Percentiles rank a stretch among this genome's conserved stretches.
Conservation (phyloP, 2,329 filamentous ascomycete genomes). For the Didymella segeticola region DNA sequence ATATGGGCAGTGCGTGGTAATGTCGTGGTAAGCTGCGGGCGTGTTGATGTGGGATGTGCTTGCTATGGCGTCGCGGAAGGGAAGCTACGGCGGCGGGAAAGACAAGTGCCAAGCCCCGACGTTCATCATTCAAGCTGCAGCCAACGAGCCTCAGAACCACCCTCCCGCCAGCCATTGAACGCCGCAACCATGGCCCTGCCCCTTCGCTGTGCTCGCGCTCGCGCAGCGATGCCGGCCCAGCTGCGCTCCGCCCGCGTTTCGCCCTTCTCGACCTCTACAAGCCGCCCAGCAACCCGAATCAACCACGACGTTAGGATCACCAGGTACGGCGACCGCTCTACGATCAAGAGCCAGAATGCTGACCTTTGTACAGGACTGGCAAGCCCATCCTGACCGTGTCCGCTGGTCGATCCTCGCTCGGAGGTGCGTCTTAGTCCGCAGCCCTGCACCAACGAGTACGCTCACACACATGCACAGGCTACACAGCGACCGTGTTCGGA, state of each 20-base stretch:
- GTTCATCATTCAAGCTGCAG: slow-evolving; percentile 29
- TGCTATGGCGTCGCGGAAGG: slow-evolving; percentile 22
- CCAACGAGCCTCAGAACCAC: slow-evolving; percentile 36
- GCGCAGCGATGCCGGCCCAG: slow-evolving; percentile 46
- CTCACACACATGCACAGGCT: slow-evolving; percentile 64
- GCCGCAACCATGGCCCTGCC: slow-evolving; percentile 48
- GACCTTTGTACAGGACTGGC: slow-evolving; percentile 68
- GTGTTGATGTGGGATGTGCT: slow-evolving; percentile 28
- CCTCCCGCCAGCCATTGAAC: slow-evolving; percentile 47
- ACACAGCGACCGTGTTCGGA: slow-evolving; percentile 97
- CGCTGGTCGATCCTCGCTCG: slow-evolving; percentile 87
- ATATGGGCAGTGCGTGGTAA: neutral
- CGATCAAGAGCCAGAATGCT: slow-evolving; percentile 8
- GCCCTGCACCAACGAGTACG: slow-evolving; percentile 17
- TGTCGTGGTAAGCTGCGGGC: slow-evolving; percentile 6
- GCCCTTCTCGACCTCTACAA: slow-evolving; percentile 36
- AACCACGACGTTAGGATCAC: slow-evolving; percentile 90
- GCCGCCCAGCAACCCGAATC: slow-evolving; percentile 34
- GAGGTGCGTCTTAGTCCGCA: slow-evolving; percentile 65
- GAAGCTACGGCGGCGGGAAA: slow-evolving; percentile 28
- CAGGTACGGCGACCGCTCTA: slow-evolving; percentile 37
- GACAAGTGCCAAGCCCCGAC: slow-evolving; percentile 32
- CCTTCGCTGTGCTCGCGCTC: slow-evolving; percentile 50
- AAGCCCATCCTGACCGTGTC: slow-evolving; percentile 90
- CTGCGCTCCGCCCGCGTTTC: slow-evolving; percentile 38